These are phyloP conservation scores for Tricholoma furcatifolium DNA, from an alignment of 768 basidiomycete genomes.

Conservation along the genomic window DNA sequence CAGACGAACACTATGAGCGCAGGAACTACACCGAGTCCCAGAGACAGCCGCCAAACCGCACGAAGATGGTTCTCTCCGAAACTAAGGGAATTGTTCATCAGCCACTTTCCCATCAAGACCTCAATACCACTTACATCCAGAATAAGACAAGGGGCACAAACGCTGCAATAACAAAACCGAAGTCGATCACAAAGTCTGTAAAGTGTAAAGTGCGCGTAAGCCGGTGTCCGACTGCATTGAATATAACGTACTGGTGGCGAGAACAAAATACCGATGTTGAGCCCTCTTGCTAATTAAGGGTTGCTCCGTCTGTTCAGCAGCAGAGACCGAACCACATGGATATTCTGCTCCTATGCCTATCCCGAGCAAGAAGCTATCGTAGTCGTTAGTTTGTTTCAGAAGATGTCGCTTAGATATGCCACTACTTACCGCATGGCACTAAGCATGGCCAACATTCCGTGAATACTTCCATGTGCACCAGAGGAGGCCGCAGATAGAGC, in stretches of 20 bases:
- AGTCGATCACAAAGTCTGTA: constrained; percentile 81
- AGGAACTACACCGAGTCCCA: constrained; percentile 82
- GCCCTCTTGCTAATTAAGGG: constrained; percentile 72
- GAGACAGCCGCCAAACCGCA: constrained; percentile 83
- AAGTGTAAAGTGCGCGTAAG: constrained; percentile 3
- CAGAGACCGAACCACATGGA: constrained; percentile 87
- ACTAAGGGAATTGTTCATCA: constrained; percentile 30
- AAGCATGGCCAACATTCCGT: constrained; percentile 76
- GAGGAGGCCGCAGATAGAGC: constrained; percentile 78
- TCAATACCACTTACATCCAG: constrained; percentile 67
- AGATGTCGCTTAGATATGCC: not conserved
- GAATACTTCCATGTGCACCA: constrained; percentile 70
- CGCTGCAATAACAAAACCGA: constrained; percentile 75
- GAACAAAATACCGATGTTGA: constrained; percentile 84
- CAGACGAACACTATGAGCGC: constrained; percentile 81
- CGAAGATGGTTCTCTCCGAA: constrained; percentile 79
- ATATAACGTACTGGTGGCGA: constrained; percentile 74
- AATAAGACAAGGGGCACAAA: constrained; percentile 85
- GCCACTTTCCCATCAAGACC: not conserved
- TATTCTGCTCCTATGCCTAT: constrained; percentile 90
- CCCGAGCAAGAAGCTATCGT: constrained; percentile 75
- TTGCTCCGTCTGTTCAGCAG: constrained; percentile 89
- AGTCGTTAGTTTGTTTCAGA: not conserved
- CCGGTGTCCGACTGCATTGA: not conserved
- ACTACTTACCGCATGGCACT: constrained; percentile 65